A percentile compares a stretch with the other conserved stretches of the same genome.
Evolutionary conservation across 305 asterid species (phyloP).

Genomic region (Fraxinus sp.): DNA sequence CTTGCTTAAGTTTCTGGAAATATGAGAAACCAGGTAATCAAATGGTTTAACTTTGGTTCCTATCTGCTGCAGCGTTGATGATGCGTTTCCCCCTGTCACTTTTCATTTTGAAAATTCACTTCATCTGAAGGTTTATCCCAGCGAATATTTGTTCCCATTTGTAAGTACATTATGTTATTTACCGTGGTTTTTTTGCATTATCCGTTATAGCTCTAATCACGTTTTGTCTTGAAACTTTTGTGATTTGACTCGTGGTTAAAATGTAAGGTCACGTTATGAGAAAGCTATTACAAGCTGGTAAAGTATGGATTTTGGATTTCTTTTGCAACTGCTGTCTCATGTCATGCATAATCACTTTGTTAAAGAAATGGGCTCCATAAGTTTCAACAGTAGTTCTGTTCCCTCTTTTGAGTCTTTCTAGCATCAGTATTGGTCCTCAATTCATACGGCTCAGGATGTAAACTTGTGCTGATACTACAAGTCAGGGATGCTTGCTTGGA

Average conservation of each 20-base stretch:
- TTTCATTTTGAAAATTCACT: constrained; percentile 90
- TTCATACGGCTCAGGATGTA: not conserved
- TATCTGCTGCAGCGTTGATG: constrained; percentile 78
- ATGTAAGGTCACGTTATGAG: constrained; percentile 6
- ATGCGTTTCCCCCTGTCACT: constrained; percentile 78
- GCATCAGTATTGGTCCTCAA: not conserved
- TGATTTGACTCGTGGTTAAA: constrained; percentile 15
- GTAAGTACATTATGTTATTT: constrained; percentile 56
- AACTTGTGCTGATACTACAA: not conserved
- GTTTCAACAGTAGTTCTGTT: not conserved
- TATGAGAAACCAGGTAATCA: not conserved
- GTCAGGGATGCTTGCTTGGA: not conserved
- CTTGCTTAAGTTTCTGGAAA: constrained; percentile 1
- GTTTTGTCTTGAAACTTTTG: constrained; percentile 13
- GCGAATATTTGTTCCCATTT: constrained; percentile 84
- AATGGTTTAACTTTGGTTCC: constrained; percentile 24
- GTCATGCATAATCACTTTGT: not conserved
- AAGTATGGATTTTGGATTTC: not conserved
- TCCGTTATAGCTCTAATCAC: constrained; percentile 1
- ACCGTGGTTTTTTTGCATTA: constrained; percentile 7
- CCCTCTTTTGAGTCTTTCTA: not conserved
- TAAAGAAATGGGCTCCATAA: not conserved
- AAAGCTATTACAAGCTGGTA: constrained; percentile 15
- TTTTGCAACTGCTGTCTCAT: not conserved
- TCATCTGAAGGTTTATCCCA: constrained; percentile 80